phyloP scores from a whole-genome alignment of 768 basidiomycete species.

The Termitomyces heimii region DNA sequence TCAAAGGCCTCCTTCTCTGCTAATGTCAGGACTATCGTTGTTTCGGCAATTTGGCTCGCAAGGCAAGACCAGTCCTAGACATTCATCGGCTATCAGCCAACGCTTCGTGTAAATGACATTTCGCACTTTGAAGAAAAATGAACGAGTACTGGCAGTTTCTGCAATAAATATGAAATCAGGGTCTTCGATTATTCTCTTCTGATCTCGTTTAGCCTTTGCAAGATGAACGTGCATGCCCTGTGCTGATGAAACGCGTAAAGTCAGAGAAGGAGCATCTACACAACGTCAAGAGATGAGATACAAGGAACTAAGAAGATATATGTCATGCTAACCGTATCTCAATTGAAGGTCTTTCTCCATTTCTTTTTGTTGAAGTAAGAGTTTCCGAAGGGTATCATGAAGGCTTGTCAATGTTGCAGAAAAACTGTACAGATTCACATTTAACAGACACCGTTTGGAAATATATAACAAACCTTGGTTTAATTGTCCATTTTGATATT shows the following conservation, averaged over 20 bases:
- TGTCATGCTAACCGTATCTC: conserved; percentile 41
- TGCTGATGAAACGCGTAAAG: conserved; percentile 59
- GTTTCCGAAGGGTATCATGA: conserved; percentile 39
- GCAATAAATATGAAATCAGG: conserved; percentile 52
- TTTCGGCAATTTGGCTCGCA: conserved; percentile 61
- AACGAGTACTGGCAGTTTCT: conserved; percentile 59
- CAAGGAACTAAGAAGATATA: not conserved
- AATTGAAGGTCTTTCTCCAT: conserved; percentile 51
- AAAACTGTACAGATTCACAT: conserved; percentile 38
- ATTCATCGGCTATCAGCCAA: not conserved
- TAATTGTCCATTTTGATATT: conserved; percentile 51
- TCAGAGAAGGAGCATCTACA: conserved; percentile 65
- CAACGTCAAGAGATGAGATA: not conserved
- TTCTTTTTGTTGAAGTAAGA: conserved; percentile 39
- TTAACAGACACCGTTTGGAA: not conserved
- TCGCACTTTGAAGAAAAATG: conserved; percentile 60
- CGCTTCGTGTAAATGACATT: not conserved
- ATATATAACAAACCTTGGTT: conserved; percentile 46
- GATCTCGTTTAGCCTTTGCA: conserved; percentile 57
- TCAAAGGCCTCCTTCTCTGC: conserved; percentile 76
- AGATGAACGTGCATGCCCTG: conserved; percentile 78
- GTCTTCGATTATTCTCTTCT: conserved; percentile 37
- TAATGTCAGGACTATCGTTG: conserved; percentile 39
- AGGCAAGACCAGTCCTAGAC: conserved; percentile 69
- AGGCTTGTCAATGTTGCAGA: conserved; percentile 46